Percentiles rank a stretch among this genome's conserved stretches.
Evolutionary conservation across 169 alveolate species (phyloP).

Genomic region (Cryptosporidium canis): DNA sequence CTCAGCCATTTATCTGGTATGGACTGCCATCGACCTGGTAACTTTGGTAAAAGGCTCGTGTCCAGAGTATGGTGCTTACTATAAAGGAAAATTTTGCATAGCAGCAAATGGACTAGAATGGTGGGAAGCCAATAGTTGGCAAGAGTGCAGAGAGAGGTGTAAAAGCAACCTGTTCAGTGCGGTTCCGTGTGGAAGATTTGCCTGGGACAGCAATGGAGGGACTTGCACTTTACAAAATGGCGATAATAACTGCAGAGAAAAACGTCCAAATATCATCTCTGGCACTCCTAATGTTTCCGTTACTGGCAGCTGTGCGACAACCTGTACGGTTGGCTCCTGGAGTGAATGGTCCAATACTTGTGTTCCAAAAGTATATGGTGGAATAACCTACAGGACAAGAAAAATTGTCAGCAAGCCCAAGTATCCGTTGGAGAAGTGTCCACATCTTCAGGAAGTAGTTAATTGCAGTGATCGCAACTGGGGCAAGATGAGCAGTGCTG

Average conservation of each 20-base stretch:
- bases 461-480: constrained; percentile 51
- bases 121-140: constrained; percentile 72
- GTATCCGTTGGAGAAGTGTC: constrained; percentile 61
- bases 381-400: constrained; percentile 48
- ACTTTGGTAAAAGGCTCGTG: not conserved
- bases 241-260: constrained; percentile 10
- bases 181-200: constrained; percentile 12
- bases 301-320: constrained; percentile 61
- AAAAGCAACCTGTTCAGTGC: constrained; percentile 14
- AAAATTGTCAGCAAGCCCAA: constrained; percentile 3
- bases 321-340: constrained; percentile 66
- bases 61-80: constrained; percentile 1
- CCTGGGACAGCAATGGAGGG: constrained; percentile 67
- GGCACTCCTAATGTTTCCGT: constrained; percentile 3
- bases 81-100: constrained; percentile 10
- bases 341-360: constrained; percentile 41
- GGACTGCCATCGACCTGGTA: not conserved
- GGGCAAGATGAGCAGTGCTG: constrained; percentile 14
- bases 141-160: constrained; percentile 66
- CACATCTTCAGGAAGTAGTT: constrained; percentile 55
- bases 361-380: constrained; percentile 65
- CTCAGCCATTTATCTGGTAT: not conserved
- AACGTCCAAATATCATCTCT: not conserved
- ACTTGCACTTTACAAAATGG: constrained; percentile 57
- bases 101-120: constrained; percentile 52